These are phyloP conservation scores for Penicillium palitans DNA, from an alignment of 2,329 filamentous ascomycete species.

Conservation along the genomic window DNA sequence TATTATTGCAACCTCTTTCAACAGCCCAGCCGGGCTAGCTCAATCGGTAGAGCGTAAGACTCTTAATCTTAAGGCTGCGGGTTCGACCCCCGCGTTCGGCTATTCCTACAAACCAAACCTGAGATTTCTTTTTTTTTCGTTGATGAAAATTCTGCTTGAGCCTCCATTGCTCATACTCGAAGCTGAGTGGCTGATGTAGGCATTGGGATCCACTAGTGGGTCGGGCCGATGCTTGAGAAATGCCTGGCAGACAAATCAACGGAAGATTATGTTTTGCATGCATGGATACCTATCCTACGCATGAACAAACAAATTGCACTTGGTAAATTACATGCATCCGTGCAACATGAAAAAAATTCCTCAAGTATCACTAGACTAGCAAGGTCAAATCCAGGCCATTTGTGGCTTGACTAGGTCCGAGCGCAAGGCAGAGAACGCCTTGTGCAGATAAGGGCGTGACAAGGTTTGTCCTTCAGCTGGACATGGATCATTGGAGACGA, in stretches of 20 bases:
- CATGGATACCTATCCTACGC: not conserved
- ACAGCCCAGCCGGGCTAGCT: conserved; percentile 45
- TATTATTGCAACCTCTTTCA: conserved; percentile 38
- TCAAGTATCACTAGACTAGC: not conserved
- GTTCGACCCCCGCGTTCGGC: conserved; percentile 47
- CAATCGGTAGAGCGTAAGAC: conserved; percentile 53
- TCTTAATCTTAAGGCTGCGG: conserved; percentile 51
- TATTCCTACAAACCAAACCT: conserved; percentile 27
- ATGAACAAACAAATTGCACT: not conserved
- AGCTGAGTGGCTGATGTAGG: conserved; percentile 14
- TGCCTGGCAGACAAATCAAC: not conserved
- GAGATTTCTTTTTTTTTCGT: conserved; percentile 24
- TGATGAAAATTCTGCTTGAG: conserved; percentile 7
- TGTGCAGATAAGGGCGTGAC: conserved; percentile 1
- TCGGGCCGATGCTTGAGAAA: conserved; percentile 10
- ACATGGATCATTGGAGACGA: conserved; percentile 6
- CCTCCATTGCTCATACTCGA: not conserved
- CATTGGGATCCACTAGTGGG: conserved; percentile 10
- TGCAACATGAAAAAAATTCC: not conserved
- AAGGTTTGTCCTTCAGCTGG: conserved; percentile 16
- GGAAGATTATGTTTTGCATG: not conserved
- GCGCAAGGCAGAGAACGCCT: conserved; percentile 26
- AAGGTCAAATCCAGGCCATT: not conserved
- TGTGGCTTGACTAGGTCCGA: conserved; percentile 17
- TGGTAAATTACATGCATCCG: not conserved